A percentile compares a stretch with the other conserved stretches of the same genome.
Evolutionary conservation across 305 asterid species (phyloP).

Genomic region (Fraxinus angustifolia): DNA sequence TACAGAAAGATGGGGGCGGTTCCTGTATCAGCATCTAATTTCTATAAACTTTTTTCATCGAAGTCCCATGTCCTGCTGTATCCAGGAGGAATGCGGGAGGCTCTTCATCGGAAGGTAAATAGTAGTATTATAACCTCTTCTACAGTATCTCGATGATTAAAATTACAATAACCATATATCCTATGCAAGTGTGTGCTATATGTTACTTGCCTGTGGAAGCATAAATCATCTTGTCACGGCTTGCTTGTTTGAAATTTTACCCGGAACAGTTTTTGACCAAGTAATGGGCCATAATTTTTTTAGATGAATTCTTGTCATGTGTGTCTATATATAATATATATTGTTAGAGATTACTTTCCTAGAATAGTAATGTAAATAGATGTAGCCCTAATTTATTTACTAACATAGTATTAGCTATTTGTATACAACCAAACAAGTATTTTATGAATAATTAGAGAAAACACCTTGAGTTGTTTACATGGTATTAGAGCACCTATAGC

Average conservation of each 20-base stretch:
- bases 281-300: not conserved
- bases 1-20: constrained; percentile 70
- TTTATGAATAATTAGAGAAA: no score
- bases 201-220: not conserved
- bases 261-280: not conserved
- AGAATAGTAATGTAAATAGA: no score
- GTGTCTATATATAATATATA: not conserved
- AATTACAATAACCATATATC: not conserved
- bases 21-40: constrained; percentile 80
- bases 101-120: constrained; percentile 77
- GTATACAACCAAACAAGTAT: no score
- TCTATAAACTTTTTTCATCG: constrained; percentile 58
- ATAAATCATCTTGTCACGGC: not conserved
- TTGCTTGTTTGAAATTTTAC: not conserved
- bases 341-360: no score
- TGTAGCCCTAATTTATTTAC: no score
- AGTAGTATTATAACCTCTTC: not conserved
- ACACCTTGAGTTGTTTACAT: no score
- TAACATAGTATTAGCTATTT: no score
- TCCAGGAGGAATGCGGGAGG: constrained; percentile 93
- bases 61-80: constrained; percentile 68
- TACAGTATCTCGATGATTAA: not conserved
- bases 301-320: not conserved
- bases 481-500: no score
- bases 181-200: not conserved